Evolutionary conservation across 768 basidiomycete species (phyloP), one percentile per base, ranked within the genome.

Genomic region (Fomitopsis pulvina): DNA sequence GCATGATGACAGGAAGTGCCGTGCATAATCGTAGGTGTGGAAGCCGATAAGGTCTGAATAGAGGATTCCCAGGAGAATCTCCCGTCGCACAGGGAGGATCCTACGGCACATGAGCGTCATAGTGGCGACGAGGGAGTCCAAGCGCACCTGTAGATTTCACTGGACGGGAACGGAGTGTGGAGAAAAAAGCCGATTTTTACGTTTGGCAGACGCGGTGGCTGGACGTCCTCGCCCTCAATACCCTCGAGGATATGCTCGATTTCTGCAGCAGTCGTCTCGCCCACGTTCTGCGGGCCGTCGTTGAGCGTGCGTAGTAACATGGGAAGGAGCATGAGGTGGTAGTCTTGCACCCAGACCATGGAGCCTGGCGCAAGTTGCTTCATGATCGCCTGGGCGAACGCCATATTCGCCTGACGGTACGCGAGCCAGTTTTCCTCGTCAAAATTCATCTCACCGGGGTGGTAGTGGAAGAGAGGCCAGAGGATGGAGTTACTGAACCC

Each of bases 381-480:
- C 53, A 80, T 77, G 51, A 98, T 89, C 20, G 77, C 89, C 66
- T 97, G 87, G 0, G 96, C 95, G 61, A 99, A 99, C 57, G 82
- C 77, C 71, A 94, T 74, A 67, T 98, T 99, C 41, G 95, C 95
- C 67, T 96, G 92, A 30, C 96, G 84, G 68, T 98, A 99, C 12
- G 92, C 96, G 47, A 85, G 81, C 96, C 96, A 99, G 66, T 98
- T 91, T 64, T 90, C 90, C 71, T 96, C 92, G 68, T 97, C 95
- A 63, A 99, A 99, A 69, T 92, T 95, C 93, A 99, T 98, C 72
- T 98, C 96, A 56, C 95, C 95, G 7, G 96, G 96, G 67, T 98
- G 95, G 70, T 97, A 99, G 67, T 99, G 96, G 78, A 99, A 97
- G 41, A 99, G 75, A 2, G 96, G 96, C 96, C 96, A 99, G 45